Base-by-base conservation (phyloP, 768 basidiomycete genomes). In the Suillus plorans region DNA sequence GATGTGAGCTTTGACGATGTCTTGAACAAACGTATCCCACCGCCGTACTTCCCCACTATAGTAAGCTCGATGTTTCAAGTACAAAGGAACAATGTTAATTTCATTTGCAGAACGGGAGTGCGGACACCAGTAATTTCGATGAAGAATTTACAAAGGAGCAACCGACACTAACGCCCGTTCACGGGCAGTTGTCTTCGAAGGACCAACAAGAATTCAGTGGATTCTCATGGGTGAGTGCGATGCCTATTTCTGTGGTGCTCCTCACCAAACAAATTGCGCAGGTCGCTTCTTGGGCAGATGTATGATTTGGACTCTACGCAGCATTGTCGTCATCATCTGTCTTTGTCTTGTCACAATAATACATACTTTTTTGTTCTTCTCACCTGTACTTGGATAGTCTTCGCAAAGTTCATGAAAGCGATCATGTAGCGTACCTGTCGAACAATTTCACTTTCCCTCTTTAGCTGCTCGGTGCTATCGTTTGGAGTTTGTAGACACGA, bases 1-100 rank as follows among this genome's bases (percentile, higher is more conserved):
- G 97, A 99, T 75, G 92, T 97, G 58, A 98, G 80, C 80, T 99
- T 91, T 76, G 97, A 99, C 69, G 97, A 98, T 76, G 92, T 99
- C n/a, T 76, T 97, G 68, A 84, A 97, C 81, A 99, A 99, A 79
- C 93, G 96, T 65, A 95, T 99, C 72, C 95, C 96, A 25, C 93
- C 95, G 25, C 94, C 97, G 4, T 99, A 98, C 81, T 95, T 94
- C 87, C 97, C 97, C 18, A 92, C 90, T 3, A 94, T 99, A 72
- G 95, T 94, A 73, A 75, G 93, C 78, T 5, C 18, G 2, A 34
- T 63, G 57, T 37, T 34, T 37, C 42, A 1, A n/a, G 14, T 45
- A 41, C 4, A 63, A 31, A 39, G 41, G 61, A 74, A 63, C 73
- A 59, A 56, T 69, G 4, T 66, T 60, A 31, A 39, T 60, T 44